Percentiles rank a stretch among this genome's conserved stretches.
These are phyloP conservation scores for Bombardia bombarda DNA, from an alignment of 495 filamentous ascomycete genomes.

Conservation along the genomic window DNA sequence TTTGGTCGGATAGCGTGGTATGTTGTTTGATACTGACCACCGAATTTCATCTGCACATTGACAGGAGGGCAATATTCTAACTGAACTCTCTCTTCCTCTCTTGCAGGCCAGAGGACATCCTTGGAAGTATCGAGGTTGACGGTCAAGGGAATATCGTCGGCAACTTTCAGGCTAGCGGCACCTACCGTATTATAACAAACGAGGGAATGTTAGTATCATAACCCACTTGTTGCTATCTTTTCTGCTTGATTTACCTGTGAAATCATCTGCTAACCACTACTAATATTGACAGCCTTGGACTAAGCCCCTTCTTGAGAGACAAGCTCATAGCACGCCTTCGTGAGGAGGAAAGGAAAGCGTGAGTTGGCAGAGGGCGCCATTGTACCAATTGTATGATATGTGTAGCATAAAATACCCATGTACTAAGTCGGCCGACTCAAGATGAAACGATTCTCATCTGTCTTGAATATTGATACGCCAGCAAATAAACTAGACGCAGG, in stretches of 20 bases:
- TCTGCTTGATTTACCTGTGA: not conserved
- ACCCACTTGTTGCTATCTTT: not conserved
- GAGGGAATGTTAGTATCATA: constrained; percentile 64
- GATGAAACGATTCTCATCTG: too few species aligned
- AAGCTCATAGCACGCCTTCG: constrained; percentile 17
- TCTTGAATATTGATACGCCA: too few species aligned
- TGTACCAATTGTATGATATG: too few species aligned
- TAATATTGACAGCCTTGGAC: constrained; percentile 8
- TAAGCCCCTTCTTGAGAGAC: constrained; percentile 18
- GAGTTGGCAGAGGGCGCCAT: too few species aligned
- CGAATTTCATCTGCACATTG: too few species aligned
- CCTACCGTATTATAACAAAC: constrained; percentile 60
- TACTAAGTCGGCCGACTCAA: too few species aligned
- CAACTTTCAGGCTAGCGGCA: constrained; percentile 58
- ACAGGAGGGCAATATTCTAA: not conserved
- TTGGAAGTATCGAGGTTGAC: constrained; percentile 86
- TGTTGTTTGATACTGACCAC: too few species aligned
- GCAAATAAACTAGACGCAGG: too few species aligned
- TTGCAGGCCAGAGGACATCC: constrained; percentile 75
- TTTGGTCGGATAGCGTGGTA: constrained; percentile 80
- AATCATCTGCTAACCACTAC: not conserved
- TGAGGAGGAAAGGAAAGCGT: constrained; percentile 16
- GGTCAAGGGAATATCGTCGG: constrained; percentile 60
- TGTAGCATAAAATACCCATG: too few species aligned
- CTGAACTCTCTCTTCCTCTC: not conserved